Evolutionary conservation across 1,139 yeast species (phyloP), one percentile per base, ranked within the genome.

Genomic region (Kurtzmaniella quercitrusa): DNA sequence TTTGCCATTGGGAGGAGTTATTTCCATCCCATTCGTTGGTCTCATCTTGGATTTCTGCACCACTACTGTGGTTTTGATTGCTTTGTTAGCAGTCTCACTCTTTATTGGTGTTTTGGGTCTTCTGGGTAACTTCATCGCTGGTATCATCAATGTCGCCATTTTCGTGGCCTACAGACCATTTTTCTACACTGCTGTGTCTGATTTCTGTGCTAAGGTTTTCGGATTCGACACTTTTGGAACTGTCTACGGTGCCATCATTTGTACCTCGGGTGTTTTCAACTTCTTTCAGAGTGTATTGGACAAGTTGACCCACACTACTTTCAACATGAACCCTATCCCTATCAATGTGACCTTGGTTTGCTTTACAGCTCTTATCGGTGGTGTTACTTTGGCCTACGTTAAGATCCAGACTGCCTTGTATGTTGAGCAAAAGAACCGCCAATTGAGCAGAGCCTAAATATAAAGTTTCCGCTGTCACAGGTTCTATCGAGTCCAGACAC

Each of bases 201-300:
- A 91, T 62, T 88, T 82, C 58, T 79, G 91, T 59, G 95, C 96
- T 38, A 91, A 91, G 58, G 94, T 90, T 17, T 91, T 91, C 68
- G 98, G 98, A 0, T 90, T 86, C 62, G 85, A 81, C 46, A 89
- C 95, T 1, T 91, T 91, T 65, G 96, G 97, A 36, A 83, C 91
- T 1, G 81, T 90, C n/a, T 91, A 91, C 59, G 98, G 98, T 0
- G 69, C 91, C 10, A 76, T 89, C 55, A 87, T 89, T 56, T 84
- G 91, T 46, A 69, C 86, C 48, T 79, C 95, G 14, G 97, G 97
- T 2, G 54, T 84, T 21, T 79, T 85, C 62, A 91, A 89, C 61
- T 70, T 89, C 51, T 58, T 78, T 12, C 96, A 88, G 58, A 81
- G 85, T 27, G 67, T 70, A 2, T 65, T 90, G 61, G 97, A 90